phyloP scores from a whole-genome alignment of 2,329 filamentous ascomycete species.

The Pseudopyrenochaeta lycopersici region DNA sequence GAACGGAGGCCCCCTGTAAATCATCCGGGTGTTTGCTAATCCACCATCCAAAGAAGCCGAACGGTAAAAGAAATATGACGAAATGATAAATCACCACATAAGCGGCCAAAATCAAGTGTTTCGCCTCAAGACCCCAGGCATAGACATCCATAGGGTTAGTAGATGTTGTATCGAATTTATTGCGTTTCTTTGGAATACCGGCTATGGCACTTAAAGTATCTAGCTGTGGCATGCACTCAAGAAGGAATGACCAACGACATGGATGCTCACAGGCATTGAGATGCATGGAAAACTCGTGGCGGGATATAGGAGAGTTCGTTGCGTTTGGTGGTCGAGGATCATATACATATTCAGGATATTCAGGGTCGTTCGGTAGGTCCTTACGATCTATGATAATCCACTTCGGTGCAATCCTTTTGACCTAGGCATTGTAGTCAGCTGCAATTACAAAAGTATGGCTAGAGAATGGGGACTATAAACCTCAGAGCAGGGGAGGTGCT shows the following conservation, averaged over 20 bases:
- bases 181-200: slow-evolving; percentile 6
- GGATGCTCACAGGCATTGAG: too few relatives aligned
- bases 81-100: slow-evolving; percentile 9
- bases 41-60: slow-evolving; percentile 7
- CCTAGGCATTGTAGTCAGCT: too few relatives aligned
- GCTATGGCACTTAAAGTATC: not conserved
- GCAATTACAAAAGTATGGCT: not conserved
- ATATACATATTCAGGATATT: too few relatives aligned
- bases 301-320: too few relatives aligned
- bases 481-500: not conserved
- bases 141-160: not conserved
- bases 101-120: too few relatives aligned
- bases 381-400: too few relatives aligned
- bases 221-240: too few relatives aligned
- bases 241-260: too few relatives aligned
- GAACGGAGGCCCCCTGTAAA: slow-evolving; percentile 5
- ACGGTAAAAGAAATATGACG: slow-evolving; percentile 1
- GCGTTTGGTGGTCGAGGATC: too few relatives aligned
- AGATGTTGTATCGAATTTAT: not conserved
- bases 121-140: slow-evolving; percentile 11
- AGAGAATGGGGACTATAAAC: not conserved
- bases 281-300: too few relatives aligned
- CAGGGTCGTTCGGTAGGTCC: too few relatives aligned
- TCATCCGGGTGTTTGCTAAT: slow-evolving; percentile 2
- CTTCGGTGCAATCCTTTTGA: too few relatives aligned